Conservation (phyloP, 371 early-diverging fungal species). For the Lichtheimia ramosa region DNA sequence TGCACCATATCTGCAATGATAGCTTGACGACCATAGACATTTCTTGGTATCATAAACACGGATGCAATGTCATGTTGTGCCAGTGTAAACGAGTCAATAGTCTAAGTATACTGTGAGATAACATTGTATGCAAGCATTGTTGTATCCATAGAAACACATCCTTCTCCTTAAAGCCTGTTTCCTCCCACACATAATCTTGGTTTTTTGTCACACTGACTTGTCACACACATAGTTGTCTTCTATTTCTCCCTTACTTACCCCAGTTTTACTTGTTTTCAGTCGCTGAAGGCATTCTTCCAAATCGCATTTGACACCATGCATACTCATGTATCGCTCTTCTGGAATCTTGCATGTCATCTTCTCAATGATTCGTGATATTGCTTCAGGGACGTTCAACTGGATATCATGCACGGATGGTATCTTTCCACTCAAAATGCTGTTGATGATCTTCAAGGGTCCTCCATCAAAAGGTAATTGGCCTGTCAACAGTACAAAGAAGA, state of each 20-base stretch:
- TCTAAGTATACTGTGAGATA: constrained; percentile 18
- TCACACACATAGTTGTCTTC: no score
- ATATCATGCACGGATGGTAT: constrained; percentile 44
- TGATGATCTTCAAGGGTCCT: constrained; percentile 55
- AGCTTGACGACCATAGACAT: constrained; percentile 39
- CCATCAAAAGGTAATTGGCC: constrained; percentile 51
- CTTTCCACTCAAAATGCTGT: constrained; percentile 51
- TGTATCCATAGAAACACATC: no score
- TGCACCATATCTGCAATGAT: constrained; percentile 31
- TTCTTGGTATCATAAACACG: constrained; percentile 41
- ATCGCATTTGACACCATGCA: constrained; percentile 54
- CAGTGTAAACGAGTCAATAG: constrained; percentile 33
- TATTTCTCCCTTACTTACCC: constrained; percentile 6
- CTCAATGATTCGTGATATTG: constrained; percentile 48
- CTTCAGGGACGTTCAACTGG: constrained; percentile 50
- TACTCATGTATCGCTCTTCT: constrained; percentile 55
- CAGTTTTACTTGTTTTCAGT: constrained; percentile 25
- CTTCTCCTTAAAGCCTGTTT: no score
- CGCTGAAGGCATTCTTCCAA: constrained; percentile 46
- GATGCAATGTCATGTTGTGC: constrained; percentile 46
- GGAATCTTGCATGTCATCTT: constrained; percentile 65
- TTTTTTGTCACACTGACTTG: no score
- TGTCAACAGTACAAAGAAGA: constrained; percentile 53
- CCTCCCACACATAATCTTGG: no score
- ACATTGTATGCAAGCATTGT: no score